Evolutionary conservation across 352 stramenopile genomes (phyloP), one percentile per base, ranked within the genome.

Genomic region (Pythium biforme): DNA sequence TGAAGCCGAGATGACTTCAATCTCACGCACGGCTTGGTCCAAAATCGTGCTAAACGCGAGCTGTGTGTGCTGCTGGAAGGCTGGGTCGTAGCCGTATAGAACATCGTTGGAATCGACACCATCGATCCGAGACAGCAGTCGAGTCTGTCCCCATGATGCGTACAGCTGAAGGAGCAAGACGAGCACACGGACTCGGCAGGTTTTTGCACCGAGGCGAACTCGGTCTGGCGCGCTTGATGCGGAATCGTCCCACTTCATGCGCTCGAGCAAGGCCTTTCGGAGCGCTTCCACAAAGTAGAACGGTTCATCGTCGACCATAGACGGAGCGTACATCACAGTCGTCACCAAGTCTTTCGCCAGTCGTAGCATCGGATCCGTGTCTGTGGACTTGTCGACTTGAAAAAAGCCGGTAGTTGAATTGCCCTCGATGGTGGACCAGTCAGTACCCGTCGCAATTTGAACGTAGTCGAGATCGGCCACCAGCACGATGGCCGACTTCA

Each of bases 201-300:
- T 52, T 7, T 20, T 52, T 10, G 68, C 66, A 37, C 70, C 49
- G 0, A 76, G 48, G 29, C 47, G 59, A 50, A 64, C 22, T 11
- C 55, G 46, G 10, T 53, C 29, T 1, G 55, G 26, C 12, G 46
- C 20, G 27, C 14, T 37, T 0, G 51, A 55, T 14, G 55, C 12
- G 5, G 34, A 6, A 41, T 48, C 45, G 22, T 40, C 46, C 73
- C 68, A 83, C 9, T 54, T 57, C 41, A 85, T 75, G 9, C 81
- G 75, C 59, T 91, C 81, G 6, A 90, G 50, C 4, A 90, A 59
- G 14, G 87, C 86, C 62, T 91, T 94, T 0, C 70, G 69, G 15
- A 95, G 50, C 1, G 83, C 89, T 34, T 86, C 72, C 1, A 94
- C 73, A 64, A 96, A 94, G 68, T 96, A 96, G 53, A 97, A 95